phyloP scores from a whole-genome alignment of 768 basidiomycete genomes.

The Amanita inopinata region DNA sequence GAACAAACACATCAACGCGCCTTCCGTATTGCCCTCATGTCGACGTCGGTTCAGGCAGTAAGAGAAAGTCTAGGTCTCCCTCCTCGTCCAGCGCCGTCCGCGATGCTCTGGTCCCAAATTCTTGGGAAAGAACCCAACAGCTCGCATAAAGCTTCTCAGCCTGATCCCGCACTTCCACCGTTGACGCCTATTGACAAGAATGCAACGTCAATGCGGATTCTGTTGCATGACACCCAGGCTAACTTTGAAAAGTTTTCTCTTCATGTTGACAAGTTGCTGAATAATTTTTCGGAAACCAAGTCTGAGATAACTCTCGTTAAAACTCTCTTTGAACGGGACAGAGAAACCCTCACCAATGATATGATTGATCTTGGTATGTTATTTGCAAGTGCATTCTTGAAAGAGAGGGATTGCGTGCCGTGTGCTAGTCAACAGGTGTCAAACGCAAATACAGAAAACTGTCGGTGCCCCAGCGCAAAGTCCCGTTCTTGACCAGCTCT shows the following conservation, averaged over 20 bases:
- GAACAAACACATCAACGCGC: too few species aligned
- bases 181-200: slow-evolving; percentile 51
- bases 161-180: slow-evolving; percentile 27
- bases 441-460: slow-evolving; percentile 47
- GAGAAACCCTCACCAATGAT: slow-evolving; percentile 45
- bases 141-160: slow-evolving; percentile 15
- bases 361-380: slow-evolving; percentile 46
- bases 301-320: slow-evolving; percentile 44
- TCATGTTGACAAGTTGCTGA: slow-evolving; percentile 42
- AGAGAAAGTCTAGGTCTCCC: slow-evolving; percentile 12
- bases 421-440: slow-evolving; percentile 48
- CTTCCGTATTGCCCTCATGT: too few species aligned
- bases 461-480: slow-evolving; percentile 50
- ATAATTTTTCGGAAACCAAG: slow-evolving; percentile 40
- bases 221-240: slow-evolving; percentile 66
- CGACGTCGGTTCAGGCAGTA: slow-evolving; percentile 4
- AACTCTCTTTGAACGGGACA: slow-evolving; percentile 48
- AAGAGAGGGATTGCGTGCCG: slow-evolving; percentile 3
- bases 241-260: slow-evolving; percentile 59
- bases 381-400: slow-evolving; percentile 6
- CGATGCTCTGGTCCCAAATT: slow-evolving; percentile 49
- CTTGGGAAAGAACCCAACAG: slow-evolving; percentile 26
- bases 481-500: slow-evolving; percentile 26
- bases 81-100: slow-evolving; percentile 22
- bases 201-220: slow-evolving; percentile 60